Evolutionary conservation across 2,329 filamentous ascomycete genomes (phyloP), one percentile per base, ranked within the genome.

Genomic region (Hortaea werneckii): DNA sequence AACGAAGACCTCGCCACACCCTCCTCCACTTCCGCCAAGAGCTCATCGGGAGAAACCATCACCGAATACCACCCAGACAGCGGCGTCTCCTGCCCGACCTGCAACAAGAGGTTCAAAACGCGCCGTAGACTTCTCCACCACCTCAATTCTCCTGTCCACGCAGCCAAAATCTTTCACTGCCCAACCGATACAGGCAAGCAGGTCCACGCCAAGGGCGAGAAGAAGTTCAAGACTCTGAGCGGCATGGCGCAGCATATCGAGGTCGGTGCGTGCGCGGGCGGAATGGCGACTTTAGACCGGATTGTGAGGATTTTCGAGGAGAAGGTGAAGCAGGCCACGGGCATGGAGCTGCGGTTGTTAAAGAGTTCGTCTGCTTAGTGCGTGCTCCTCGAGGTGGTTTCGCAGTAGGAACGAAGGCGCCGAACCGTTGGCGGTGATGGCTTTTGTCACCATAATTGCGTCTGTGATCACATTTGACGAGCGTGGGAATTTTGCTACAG

Each of bases 191-290:
- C 44, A 1, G 12, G 29, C n/a, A 39, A 44, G 20, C 10, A 12
- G 12, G 20, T 29, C 29, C 7, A 29, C 11, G n/a, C 29, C 11
- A 26, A n/a, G 12, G n/a, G 29, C 5, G 27, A 45, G 13, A 42
- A 46, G 10, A 29, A 39, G 3, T 54, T 55, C 51, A 55, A 52
- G 43, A 49, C 46, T 7, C 26, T 52, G 28, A 54, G 51, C 11
- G 51, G 51, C 1, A 46, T 55, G 7, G 46, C 43, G 4, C 46
- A 50, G 49, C 53, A 54, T 42, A 28, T 55, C 10, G 49, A 55
- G 43, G 37, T 11, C 11, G 47, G 46, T 5, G 40, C 48, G 34
- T 52, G 53, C 34, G 35, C 37, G 13, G 42, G 35, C 7, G 48
- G 45, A 1, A 40, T 42, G n/a, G 45, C 28, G 11, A 41, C 40